Conservation (phyloP, 1,284 basidiomycete species). For the Grifola frondosa region DNA sequence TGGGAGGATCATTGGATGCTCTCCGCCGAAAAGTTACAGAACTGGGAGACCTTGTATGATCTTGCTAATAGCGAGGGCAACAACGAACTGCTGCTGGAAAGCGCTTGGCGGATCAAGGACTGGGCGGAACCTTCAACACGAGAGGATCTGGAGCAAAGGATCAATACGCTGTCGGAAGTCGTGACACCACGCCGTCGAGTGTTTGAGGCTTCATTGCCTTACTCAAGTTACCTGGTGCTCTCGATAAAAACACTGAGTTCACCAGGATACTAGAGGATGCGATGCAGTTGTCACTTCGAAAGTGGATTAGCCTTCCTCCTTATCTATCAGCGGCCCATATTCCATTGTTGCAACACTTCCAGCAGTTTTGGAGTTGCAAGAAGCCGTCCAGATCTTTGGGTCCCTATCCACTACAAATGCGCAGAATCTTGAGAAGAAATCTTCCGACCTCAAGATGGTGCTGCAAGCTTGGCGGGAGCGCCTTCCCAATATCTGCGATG, state of each 20-base stretch:
- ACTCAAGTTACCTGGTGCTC: slow-evolving; percentile 60
- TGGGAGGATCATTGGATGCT: slow-evolving; percentile 99
- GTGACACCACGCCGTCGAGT: slow-evolving; percentile 92
- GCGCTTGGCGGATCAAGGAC: slow-evolving; percentile 93
- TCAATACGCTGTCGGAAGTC: slow-evolving; percentile 80
- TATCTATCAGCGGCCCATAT: slow-evolving; percentile 91
- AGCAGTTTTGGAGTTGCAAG: slow-evolving; percentile 97
- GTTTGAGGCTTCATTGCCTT: slow-evolving; percentile 96
- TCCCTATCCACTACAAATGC: slow-evolving; percentile 87
- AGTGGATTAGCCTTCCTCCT: slow-evolving; percentile 90
- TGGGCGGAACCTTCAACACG: slow-evolving; percentile 87
- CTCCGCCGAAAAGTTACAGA: slow-evolving; percentile 93
- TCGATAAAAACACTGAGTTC: slow-evolving; percentile 80
- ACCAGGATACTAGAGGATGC: slow-evolving; percentile 91
- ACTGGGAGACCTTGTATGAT: slow-evolving; percentile 95
- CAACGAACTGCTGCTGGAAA: slow-evolving; percentile 90
- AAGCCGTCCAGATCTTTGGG: slow-evolving; percentile 94
- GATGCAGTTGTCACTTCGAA: slow-evolving; percentile 93
- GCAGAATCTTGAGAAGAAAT: slow-evolving; percentile 92
- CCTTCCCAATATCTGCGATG: slow-evolving; percentile 94
- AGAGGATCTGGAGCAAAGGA: slow-evolving; percentile 83
- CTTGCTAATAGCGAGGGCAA: slow-evolving; percentile 92
- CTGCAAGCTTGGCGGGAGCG: slow-evolving; percentile 97
- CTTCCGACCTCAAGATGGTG: slow-evolving; percentile 93
- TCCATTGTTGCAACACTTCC: slow-evolving; percentile 95